Evolutionary conservation across 129 eudicot species (phyloP).

Genomic region (Apium graveolens): DNA sequence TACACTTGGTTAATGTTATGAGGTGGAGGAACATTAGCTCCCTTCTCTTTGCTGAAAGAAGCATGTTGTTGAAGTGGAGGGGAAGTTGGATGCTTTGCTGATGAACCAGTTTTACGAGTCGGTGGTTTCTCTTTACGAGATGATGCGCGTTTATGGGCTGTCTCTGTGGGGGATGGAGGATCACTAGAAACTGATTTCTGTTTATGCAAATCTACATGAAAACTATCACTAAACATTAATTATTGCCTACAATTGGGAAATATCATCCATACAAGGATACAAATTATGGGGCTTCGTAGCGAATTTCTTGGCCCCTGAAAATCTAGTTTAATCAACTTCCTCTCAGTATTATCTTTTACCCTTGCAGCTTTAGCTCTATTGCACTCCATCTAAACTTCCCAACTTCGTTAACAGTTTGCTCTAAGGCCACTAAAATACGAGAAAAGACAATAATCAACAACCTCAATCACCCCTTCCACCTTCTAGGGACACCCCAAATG

Average conservation of each 20-base stretch:
- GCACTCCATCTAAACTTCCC: constrained; percentile 93
- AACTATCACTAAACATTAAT: constrained; percentile 37
- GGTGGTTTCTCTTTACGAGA: constrained; percentile 5
- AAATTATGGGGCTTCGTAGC: constrained; percentile 66
- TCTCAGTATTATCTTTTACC: constrained; percentile 79
- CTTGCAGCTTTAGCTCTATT: constrained; percentile 75
- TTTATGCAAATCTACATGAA: not conserved
- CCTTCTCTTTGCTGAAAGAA: not conserved
- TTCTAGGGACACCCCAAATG: not conserved
- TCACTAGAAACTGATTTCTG: constrained; percentile 10
- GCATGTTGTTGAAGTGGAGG: no score
- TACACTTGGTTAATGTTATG: not conserved
- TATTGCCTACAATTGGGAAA: constrained; percentile 58
- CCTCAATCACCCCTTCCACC: not conserved
- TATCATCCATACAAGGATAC: constrained; percentile 74
- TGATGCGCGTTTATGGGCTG: not conserved
- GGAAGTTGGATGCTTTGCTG: not conserved
- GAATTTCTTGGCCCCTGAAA: constrained; percentile 63
- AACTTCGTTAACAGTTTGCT: not conserved
- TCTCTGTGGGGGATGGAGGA: constrained; percentile 3
- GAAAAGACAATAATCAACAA: not conserved
- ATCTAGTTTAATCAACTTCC: constrained; percentile 49
- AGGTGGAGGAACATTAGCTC: not conserved
- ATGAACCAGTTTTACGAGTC: not conserved
- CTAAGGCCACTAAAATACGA: not conserved